Base-by-base conservation (phyloP, 768 basidiomycete species). In the Pleurotus djamor region DNA sequence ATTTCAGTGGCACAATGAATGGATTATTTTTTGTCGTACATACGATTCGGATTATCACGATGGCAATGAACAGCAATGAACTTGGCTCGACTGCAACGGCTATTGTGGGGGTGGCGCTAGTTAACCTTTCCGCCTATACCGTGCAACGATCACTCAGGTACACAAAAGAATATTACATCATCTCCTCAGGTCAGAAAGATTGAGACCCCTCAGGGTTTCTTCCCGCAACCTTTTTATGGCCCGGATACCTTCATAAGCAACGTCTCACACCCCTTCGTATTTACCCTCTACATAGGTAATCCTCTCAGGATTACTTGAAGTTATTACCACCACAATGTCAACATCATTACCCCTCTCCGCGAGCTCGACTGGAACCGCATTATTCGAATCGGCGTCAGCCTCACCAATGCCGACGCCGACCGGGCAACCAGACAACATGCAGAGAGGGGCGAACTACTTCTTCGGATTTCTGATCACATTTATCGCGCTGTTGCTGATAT, bases 381-480 rank as follows among this genome's bases (percentile, higher is more conserved):
- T 60, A 12, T 13, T 33, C 33, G 34, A 58, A 13, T 60, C 47
- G 48, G 52, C 43, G n/a, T 63, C 52, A 14, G 52, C 41, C 21
- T 63, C 52, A 9, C 28, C 54, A 44, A 52, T 55, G 3, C 52
- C 52, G 37, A 50, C 62, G 1, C 43, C 47, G 44, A 21, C 32
- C 7, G 12, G 12, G 14, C 21, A 44, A 32, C 36, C 10, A 49
- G 12, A 43, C 33, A 61, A 58, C 13, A 62, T 62, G 60, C 59
- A 64, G 36, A 72, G 72, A 37, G 75, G 77, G 5, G 75, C 78
- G 17, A 79, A 71, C 62, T 79, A 80, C 65, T 82, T 81, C 67
- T 81, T 81, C 59, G 82, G 82, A 3, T 82, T 83, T 61, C 76
- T 83, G 61, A 76, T 82, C 65, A 74, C 79, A 21, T 79, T 83